Percentiles rank a stretch among this genome's conserved stretches.
Conservation (phyloP, 192 early-diverging fungal genomes). For the Coemansia sp. region DNA sequence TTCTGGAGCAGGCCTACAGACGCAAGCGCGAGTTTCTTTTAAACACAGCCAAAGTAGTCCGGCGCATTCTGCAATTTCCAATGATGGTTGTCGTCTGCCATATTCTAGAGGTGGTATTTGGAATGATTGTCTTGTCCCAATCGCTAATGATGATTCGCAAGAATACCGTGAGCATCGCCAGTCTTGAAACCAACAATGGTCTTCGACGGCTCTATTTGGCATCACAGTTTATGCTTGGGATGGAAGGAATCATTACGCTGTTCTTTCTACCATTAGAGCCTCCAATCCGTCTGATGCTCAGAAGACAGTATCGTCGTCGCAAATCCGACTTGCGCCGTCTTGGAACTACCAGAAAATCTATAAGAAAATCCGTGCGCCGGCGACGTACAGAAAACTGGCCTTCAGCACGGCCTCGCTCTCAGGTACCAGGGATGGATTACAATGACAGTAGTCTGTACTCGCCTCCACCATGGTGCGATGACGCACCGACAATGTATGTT, state of each 20-base stretch:
- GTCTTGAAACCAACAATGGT: constrained; percentile 6
- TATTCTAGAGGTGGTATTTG: constrained; percentile 43
- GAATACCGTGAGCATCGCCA: constrained; percentile 1
- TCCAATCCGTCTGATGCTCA: constrained; percentile 44
- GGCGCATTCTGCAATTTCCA: constrained; percentile 50
- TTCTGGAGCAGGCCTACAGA: constrained; percentile 17
- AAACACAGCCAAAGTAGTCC: constrained; percentile 29
- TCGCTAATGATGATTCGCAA: constrained; percentile 26
- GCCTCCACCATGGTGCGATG: constrained; percentile 4
- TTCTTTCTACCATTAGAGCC: constrained; percentile 46
- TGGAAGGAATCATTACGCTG: constrained; percentile 45
- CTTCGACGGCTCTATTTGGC: constrained; percentile 38
- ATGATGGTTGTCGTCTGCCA: constrained; percentile 47
- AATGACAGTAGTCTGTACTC: not conserved
- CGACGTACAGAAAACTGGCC: constrained; percentile 24
- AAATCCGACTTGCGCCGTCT: constrained; percentile 23
- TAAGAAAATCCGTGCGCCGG: constrained; percentile 7
- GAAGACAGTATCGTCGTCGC: constrained; percentile 29
- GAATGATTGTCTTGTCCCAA: constrained; percentile 23
- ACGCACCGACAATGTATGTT: not conserved
- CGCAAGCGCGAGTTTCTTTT: constrained; percentile 33
- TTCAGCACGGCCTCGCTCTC: constrained; percentile 1
- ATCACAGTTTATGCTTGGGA: constrained; percentile 40
- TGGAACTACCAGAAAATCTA: constrained; percentile 13
- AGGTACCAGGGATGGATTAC: not conserved